Conservation (phyloP, 1,284 basidiomycete species). For the Tetrapyrgos nigripes region DNA sequence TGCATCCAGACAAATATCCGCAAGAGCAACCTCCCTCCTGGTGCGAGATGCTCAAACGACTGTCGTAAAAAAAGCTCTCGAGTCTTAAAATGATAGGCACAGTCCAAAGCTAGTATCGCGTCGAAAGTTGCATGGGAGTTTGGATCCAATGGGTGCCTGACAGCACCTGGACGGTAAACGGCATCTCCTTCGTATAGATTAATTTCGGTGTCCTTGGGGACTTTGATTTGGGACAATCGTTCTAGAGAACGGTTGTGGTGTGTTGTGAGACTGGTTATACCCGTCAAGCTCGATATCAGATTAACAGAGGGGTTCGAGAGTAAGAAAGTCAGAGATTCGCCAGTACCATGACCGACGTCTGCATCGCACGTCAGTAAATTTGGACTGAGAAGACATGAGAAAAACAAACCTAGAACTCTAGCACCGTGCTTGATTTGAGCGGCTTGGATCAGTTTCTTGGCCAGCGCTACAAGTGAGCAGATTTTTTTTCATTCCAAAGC, state of each 20-base stretch:
- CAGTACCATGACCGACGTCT: slow-evolving; percentile 79
- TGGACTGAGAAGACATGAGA: slow-evolving; percentile 7
- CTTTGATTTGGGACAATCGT: slow-evolving; percentile 44
- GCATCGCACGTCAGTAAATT: slow-evolving; percentile 8
- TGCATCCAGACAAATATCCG: slow-evolving; percentile 63
- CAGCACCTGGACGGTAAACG: slow-evolving; percentile 40
- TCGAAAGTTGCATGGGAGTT: slow-evolving; percentile 42
- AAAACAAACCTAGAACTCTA: slow-evolving; percentile 57
- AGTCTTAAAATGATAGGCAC: slow-evolving; percentile 74
- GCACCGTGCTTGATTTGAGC: slow-evolving; percentile 47
- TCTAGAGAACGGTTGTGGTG: slow-evolving; percentile 56
- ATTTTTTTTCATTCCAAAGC: neutral
- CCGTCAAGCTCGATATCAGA: slow-evolving; percentile 55
- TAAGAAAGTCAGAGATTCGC: slow-evolving; percentile 68
- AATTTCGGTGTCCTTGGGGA: slow-evolving; percentile 16
- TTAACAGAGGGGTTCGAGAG: slow-evolving; percentile 51
- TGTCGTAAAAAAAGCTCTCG: slow-evolving; percentile 56
- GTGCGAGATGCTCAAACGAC: slow-evolving; percentile 48
- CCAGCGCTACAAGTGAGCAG: slow-evolving; percentile 53
- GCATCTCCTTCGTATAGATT: slow-evolving; percentile 57
- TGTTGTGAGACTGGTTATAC: slow-evolving; percentile 62
- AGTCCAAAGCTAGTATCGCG: slow-evolving; percentile 66
- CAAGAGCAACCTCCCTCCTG: slow-evolving; percentile 65
- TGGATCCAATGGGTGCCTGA: slow-evolving; percentile 50
- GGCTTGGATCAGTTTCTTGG: slow-evolving; percentile 54